These are phyloP conservation scores for Tolypocladium cylindrosporum DNA, from an alignment of 2,329 filamentous ascomycete species.

Conservation along the genomic window DNA sequence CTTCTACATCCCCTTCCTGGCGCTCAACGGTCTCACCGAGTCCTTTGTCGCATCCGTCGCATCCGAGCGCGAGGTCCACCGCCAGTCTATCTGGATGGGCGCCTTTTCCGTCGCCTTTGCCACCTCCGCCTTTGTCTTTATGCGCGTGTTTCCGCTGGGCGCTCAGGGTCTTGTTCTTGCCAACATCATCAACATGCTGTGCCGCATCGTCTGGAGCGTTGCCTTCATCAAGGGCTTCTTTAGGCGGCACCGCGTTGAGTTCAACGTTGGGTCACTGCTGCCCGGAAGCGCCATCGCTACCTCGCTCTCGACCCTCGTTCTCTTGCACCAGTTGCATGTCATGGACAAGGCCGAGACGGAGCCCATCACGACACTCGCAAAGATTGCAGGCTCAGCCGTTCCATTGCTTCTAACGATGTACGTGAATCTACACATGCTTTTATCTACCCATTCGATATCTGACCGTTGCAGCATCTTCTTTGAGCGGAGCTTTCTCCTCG, in stretches of 20 bases:
- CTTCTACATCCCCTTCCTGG: slow-evolving; percentile 87
- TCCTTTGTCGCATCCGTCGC: slow-evolving; percentile 88
- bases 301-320: slow-evolving; percentile 15
- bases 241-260: slow-evolving; percentile 24
- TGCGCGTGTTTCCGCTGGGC: slow-evolving; percentile 59
- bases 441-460: slow-evolving; percentile 13
- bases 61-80: slow-evolving; percentile 60
- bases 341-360: slow-evolving; percentile 11
- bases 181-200: slow-evolving; percentile 82
- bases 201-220: slow-evolving; percentile 73
- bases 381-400: slow-evolving; percentile 38
- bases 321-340: slow-evolving; percentile 16
- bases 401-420: slow-evolving; percentile 49
- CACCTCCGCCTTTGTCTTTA: slow-evolving; percentile 61
- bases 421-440: slow-evolving; percentile 26
- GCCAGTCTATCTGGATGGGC: slow-evolving; percentile 77
- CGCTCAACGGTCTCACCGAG: slow-evolving; percentile 84
- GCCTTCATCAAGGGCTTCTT: slow-evolving; percentile 64
- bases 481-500: slow-evolving; percentile 43
- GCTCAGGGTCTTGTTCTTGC: slow-evolving; percentile 75
- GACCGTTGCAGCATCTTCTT: slow-evolving; percentile 33
- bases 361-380: slow-evolving; percentile 28
- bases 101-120: slow-evolving; percentile 71
- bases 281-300: slow-evolving; percentile 16
- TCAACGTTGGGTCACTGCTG: slow-evolving; percentile 16